These are phyloP conservation scores for Penicillium sp. DNA, from an alignment of 2,329 filamentous ascomycete genomes.

Conservation along the genomic window DNA sequence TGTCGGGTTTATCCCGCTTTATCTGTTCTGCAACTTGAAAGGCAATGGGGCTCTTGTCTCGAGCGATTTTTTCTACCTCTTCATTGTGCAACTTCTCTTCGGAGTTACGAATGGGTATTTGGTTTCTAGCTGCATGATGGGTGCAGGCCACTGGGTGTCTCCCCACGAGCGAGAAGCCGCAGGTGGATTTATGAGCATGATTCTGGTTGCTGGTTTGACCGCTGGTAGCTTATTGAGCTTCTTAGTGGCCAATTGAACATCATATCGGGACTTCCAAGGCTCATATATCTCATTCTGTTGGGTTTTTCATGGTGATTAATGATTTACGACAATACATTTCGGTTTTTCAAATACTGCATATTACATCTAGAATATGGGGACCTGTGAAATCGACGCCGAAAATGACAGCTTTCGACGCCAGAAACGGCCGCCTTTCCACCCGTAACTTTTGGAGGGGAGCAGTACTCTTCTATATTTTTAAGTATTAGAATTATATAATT, in stretches of 20 bases:
- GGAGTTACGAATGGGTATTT: conserved; percentile 86
- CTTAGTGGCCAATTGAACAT: conserved; percentile 53
- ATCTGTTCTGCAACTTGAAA: conserved; percentile 84
- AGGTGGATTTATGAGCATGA: conserved; percentile 91
- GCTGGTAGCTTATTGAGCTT: conserved; percentile 90
- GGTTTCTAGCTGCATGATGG: conserved; percentile 89
- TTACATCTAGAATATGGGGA: too few relatives aligned
- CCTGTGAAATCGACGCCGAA: too few relatives aligned
- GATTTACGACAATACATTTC: neutral
- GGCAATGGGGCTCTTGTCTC: conserved; percentile 71
- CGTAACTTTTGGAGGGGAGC: too few relatives aligned
- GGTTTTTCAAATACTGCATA: neutral
- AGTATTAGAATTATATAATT: too few relatives aligned
- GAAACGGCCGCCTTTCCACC: too few relatives aligned
- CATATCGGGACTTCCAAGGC: too few relatives aligned
- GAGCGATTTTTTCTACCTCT: conserved; percentile 86
- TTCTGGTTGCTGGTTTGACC: conserved; percentile 80
- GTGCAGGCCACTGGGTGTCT: conserved; percentile 76
- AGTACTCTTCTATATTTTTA: too few relatives aligned
- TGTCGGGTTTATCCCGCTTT: conserved; percentile 75
- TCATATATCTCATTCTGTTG: neutral
- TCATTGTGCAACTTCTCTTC: conserved; percentile 79
- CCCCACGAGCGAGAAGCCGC: conserved; percentile 82
- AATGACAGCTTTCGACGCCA: too few relatives aligned
- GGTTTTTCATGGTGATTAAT: neutral